Evolutionary conservation across 2,329 filamentous ascomycete species (phyloP).

Genomic region (Plectosphaerella plurivora): DNA sequence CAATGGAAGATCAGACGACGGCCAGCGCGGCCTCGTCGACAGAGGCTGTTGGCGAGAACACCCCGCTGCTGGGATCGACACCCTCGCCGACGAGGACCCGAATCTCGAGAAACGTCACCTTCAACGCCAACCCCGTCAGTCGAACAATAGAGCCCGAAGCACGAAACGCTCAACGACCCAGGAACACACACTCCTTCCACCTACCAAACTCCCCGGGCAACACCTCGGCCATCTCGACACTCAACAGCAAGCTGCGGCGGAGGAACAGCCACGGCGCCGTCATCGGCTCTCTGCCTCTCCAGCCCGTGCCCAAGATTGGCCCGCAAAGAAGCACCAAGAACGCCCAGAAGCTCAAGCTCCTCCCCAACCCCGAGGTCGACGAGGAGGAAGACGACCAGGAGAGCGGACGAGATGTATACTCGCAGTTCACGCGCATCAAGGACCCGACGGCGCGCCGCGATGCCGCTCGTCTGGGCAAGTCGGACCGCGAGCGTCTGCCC

Average conservation of each 20-base stretch:
- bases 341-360: constrained; percentile 93
- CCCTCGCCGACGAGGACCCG: constrained; percentile 27
- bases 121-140: constrained; percentile 66
- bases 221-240: constrained; percentile 60
- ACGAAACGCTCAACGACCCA: constrained; percentile 9
- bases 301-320: constrained; percentile 65
- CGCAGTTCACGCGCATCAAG: constrained; percentile 96
- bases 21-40: constrained; percentile 7
- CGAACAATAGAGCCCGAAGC: constrained; percentile 50
- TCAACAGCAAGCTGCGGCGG: constrained; percentile 84
- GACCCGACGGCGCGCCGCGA: constrained; percentile 90
- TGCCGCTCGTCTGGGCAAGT: constrained; percentile 88
- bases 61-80: constrained; percentile 28
- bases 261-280: constrained; percentile 72
- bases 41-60: constrained; percentile 20
- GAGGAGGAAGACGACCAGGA: constrained; percentile 80
- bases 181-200: constrained; percentile 22
- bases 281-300: constrained; percentile 14
- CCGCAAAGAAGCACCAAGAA: constrained; percentile 94
- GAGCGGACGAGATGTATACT: constrained; percentile 91
- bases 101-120: constrained; percentile 65
- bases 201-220: constrained; percentile 28
- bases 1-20: constrained; percentile 12
- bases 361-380: constrained; percentile 82
- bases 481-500: constrained; percentile 80